These are phyloP conservation scores for Aegilops tauschii DNA, from an alignment of 176 grass and related monocot genomes.

Conservation along the genomic window DNA sequence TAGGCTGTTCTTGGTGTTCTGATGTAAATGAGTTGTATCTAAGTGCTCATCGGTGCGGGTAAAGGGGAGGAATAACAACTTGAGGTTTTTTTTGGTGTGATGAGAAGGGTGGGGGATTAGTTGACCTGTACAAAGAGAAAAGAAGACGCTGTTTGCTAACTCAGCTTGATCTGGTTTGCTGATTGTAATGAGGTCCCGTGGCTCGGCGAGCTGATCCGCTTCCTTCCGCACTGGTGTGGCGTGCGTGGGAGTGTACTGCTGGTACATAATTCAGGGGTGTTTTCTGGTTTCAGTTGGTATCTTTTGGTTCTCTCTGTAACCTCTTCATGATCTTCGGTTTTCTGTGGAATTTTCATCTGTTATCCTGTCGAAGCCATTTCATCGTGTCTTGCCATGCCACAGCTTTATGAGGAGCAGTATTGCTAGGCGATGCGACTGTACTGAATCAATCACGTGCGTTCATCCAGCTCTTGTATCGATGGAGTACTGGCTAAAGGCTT, in stretches of 20 bases:
- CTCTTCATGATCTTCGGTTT: too few species aligned
- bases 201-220: background rate
- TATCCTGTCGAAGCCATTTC: too few species aligned
- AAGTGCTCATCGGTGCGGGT: background rate
- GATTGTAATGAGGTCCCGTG: background rate
- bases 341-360: too few species aligned
- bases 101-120: background rate
- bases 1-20: conserved; percentile 5
- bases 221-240: background rate
- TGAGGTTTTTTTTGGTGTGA: conserved; percentile 37
- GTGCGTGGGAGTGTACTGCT: background rate
- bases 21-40: conserved; percentile 52
- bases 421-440: background rate
- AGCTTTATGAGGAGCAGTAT: too few species aligned
- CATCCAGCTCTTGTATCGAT: too few species aligned
- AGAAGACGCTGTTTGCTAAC: background rate
- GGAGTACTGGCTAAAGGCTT: background rate
- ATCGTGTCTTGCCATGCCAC: too few species aligned
- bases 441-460: background rate
- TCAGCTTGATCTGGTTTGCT: background rate
- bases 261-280: background rate
- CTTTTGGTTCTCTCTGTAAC: background rate
- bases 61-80: background rate
- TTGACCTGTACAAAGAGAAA: conserved; percentile 26
- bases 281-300: background rate